These are phyloP conservation scores for Leucaena leucocephala DNA, from an alignment of 306 rosid species.

Conservation along the genomic window DNA sequence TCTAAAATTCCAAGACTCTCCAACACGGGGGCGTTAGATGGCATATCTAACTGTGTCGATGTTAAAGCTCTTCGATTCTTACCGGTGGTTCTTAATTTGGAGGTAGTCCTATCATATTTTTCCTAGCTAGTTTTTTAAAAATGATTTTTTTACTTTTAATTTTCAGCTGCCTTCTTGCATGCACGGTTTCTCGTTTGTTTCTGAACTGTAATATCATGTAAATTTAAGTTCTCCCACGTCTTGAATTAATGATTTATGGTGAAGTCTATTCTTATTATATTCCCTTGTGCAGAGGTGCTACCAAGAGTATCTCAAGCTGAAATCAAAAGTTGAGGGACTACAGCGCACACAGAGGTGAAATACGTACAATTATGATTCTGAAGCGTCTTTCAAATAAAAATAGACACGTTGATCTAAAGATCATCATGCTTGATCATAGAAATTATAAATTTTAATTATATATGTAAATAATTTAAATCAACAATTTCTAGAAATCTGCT, in stretches of 20 bases:
- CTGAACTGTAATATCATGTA: neutral
- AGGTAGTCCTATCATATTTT: neutral
- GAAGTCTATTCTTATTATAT: conserved; percentile 21
- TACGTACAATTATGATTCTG: neutral
- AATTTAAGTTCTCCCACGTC: neutral
- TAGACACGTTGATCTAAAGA: neutral
- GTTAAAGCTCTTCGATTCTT: neutral
- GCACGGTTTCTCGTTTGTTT: conserved; percentile 6
- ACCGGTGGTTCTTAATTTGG: neutral
- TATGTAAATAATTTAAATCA: neutral
- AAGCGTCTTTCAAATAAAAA: neutral
- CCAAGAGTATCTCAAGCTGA: conserved; percentile 73
- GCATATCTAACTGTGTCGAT: neutral
- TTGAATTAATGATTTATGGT: neutral
- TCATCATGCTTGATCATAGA: neutral
- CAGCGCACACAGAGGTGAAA: conserved; percentile 72
- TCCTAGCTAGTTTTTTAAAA: neutral
- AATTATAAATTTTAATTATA: neutral
- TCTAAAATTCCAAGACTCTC: neutral
- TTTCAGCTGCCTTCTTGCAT: neutral
- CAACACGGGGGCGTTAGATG: neutral
- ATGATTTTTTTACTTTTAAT: neutral
- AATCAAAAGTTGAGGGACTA: conserved; percentile 64
- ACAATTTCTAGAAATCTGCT: conserved; percentile 51
- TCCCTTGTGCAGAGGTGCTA: conserved; percentile 51